phyloP scores from a whole-genome alignment of 83 land plant species.

The Larix sibirica region DNA sequence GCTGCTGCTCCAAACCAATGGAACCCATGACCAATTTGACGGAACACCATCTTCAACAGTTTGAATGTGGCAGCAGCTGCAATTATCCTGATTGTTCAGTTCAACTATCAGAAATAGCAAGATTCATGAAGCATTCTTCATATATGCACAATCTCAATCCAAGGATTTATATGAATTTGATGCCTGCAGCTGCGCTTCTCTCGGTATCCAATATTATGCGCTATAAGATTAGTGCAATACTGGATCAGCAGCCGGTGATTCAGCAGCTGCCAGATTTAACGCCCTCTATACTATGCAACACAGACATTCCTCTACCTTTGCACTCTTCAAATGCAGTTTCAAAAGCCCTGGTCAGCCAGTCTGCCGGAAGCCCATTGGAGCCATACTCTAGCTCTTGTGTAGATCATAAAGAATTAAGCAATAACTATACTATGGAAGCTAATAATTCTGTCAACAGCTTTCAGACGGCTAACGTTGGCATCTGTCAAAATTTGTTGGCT shows the following conservation, averaged over 20 bases:
- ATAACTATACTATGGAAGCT: neutral
- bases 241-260: neutral
- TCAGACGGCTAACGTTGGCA: neutral
- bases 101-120: conserved; percentile 5
- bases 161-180: neutral
- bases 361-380: neutral
- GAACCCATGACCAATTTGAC: neutral
- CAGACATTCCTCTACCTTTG: too few relatives aligned
- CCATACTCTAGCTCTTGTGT: neutral
- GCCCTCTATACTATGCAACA: too few relatives aligned
- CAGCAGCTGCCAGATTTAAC: too few relatives aligned
- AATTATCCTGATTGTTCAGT: neutral
- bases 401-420: neutral
- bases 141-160: neutral
- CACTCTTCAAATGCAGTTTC: too few relatives aligned
- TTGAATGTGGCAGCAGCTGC: neutral
- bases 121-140: too few relatives aligned
- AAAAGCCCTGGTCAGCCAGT: neutral
- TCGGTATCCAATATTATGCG: neutral
- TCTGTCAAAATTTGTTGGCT: too few relatives aligned
- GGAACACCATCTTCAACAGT: too few relatives aligned
- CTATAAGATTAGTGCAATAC: neutral
- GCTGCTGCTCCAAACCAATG: neutral
- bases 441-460: neutral
- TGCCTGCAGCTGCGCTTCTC: too few relatives aligned